Percentiles rank a stretch among this genome's conserved stretches.
Evolutionary conservation across 1,284 basidiomycete genomes (phyloP).

Genomic region (Rhodofomes roseus): DNA sequence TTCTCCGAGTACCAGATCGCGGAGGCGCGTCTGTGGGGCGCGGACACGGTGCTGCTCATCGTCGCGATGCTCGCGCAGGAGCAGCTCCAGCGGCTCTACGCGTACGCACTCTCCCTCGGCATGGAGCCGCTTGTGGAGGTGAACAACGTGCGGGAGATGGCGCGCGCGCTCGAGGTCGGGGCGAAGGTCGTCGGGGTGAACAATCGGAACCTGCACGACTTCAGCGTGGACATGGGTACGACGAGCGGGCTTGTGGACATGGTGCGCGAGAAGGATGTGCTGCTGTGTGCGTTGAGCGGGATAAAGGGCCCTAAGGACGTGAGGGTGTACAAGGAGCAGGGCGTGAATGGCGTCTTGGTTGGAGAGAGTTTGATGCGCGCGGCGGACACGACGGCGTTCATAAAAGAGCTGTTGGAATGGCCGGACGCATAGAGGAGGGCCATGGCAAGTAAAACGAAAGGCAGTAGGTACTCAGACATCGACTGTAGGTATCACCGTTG

Average conservation of each 20-base stretch:
- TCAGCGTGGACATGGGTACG: constrained; percentile 95
- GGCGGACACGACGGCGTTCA: constrained; percentile 77
- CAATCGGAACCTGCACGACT: constrained; percentile 96
- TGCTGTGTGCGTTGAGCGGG: constrained; percentile 90
- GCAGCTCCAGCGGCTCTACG: constrained; percentile 78
- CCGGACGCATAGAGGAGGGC: constrained; percentile 16
- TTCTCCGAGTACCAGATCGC: constrained; percentile 93
- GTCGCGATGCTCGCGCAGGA: constrained; percentile 86
- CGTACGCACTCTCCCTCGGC: constrained; percentile 76
- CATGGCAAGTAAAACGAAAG: neutral
- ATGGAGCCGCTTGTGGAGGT: constrained; percentile 99
- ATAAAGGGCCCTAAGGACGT: constrained; percentile 84
- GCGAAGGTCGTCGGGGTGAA: constrained; percentile 96
- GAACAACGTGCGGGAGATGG: constrained; percentile 92
- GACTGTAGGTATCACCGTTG: too few relatives aligned
- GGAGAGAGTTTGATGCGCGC: constrained; percentile 98
- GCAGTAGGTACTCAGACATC: too few relatives aligned
- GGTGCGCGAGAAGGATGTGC: constrained; percentile 70
- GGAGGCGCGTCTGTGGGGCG: constrained; percentile 89
- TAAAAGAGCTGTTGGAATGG: constrained; percentile 74
- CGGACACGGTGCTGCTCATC: constrained; percentile 94
- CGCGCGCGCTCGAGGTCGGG: constrained; percentile 78
- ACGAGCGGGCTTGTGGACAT: constrained; percentile 90
- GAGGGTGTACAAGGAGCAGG: constrained; percentile 76
- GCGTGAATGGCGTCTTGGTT: constrained; percentile 89